Conservation (phyloP, 2,329 filamentous ascomycete genomes). For the Periconia digitata region DNA sequence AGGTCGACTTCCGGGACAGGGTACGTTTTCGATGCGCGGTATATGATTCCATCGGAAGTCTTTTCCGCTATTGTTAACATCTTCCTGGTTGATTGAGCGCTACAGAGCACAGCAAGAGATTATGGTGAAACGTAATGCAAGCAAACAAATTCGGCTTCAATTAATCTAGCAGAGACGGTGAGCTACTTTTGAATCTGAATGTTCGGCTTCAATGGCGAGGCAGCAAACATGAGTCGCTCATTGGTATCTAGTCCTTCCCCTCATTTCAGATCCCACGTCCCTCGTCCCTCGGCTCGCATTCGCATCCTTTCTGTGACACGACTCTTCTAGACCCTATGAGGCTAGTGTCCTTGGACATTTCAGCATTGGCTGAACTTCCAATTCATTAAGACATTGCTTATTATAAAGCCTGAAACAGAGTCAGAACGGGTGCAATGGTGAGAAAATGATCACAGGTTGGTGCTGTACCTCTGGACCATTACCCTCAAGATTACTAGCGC, state of each 20-base stretch:
- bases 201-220: not conserved
- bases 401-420: too few relatives aligned
- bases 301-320: too few relatives aligned
- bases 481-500: not conserved
- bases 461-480: not conserved
- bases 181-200: not conserved
- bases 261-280: not conserved
- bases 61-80: slow-evolving; percentile 40
- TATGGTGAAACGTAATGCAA: not conserved
- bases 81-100: not conserved
- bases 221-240: not conserved
- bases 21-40: slow-evolving; percentile 34
- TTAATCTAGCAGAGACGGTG: not conserved
- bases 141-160: not conserved
- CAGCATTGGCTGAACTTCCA: not conserved
- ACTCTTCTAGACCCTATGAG: too few relatives aligned
- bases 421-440: too few relatives aligned
- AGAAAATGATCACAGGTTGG: too few relatives aligned
- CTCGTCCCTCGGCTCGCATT: slow-evolving; percentile 11
- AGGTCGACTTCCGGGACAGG: slow-evolving; percentile 43
- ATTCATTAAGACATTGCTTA: too few relatives aligned
- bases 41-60: slow-evolving; percentile 31
- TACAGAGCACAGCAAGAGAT: not conserved
- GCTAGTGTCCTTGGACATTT: too few relatives aligned
- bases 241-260: slow-evolving; percentile 5